Evolutionary conservation across 345 rosid genomes (phyloP).

Genomic region (Citrus mangshanensis): DNA sequence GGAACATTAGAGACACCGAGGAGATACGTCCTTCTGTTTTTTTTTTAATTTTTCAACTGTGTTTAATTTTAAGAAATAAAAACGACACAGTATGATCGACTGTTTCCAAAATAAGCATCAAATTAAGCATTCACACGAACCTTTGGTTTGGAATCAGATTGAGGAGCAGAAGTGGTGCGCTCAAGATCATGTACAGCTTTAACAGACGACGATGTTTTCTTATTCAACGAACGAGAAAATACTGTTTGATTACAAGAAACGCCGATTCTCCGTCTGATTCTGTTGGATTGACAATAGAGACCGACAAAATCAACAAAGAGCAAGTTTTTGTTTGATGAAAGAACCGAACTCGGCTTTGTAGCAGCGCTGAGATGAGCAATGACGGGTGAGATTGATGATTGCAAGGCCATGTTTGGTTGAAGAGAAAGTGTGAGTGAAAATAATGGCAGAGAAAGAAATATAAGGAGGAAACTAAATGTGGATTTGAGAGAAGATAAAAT

Average conservation of each 20-base stretch:
- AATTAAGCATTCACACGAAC: constrained; percentile 18
- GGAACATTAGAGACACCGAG: background rate
- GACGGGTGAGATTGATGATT: constrained; percentile 43
- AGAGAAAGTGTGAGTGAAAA: constrained; percentile 4
- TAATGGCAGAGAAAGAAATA: constrained; percentile 13
- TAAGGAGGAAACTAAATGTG: constrained; percentile 26
- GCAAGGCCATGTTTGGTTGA: constrained; percentile 34
- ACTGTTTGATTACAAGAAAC: constrained; percentile 21
- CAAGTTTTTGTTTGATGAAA: constrained; percentile 31
- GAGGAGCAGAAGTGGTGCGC: constrained; percentile 12
- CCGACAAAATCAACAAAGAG: constrained; percentile 75
- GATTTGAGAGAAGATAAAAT: constrained; percentile 35
- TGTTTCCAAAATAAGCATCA: background rate
- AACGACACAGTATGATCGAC: background rate
- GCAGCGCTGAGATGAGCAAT: constrained; percentile 41
- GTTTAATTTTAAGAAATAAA: too few species aligned
- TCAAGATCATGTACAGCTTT: constrained; percentile 50
- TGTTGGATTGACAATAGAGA: constrained; percentile 43
- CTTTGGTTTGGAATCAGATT: constrained; percentile 40
- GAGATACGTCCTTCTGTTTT: too few species aligned
- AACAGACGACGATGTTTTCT: constrained; percentile 28
- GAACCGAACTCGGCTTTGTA: constrained; percentile 41
- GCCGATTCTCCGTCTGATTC: constrained; percentile 46
- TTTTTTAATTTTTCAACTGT: background rate
- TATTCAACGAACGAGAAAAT: constrained; percentile 28